phyloP scores from a whole-genome alignment of 1,284 basidiomycete genomes.

The Mycosarcoma mackinlayi region DNA sequence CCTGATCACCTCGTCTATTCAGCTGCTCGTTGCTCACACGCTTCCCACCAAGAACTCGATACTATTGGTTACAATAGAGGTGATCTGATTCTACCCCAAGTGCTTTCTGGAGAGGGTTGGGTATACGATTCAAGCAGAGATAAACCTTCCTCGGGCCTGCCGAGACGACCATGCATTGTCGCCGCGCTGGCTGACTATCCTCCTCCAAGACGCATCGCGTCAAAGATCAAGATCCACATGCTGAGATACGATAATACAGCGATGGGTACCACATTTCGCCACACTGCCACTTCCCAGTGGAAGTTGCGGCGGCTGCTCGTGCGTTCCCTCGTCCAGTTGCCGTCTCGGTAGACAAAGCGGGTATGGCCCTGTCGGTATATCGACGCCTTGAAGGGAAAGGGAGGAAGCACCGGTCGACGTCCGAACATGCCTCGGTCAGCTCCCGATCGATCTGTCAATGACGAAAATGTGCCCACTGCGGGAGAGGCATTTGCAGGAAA shows the following conservation, averaged over 20 bases:
- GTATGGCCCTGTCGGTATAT: constrained; percentile 20
- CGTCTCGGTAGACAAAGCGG: constrained; percentile 16
- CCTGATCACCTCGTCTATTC: too few relatives aligned
- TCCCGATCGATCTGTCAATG: background rate
- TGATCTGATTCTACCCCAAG: too few relatives aligned
- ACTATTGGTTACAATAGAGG: too few relatives aligned
- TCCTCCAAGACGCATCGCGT: constrained; percentile 35
- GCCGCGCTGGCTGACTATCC: background rate
- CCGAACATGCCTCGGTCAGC: background rate
- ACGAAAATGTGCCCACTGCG: background rate
- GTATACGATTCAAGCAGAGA: too few relatives aligned
- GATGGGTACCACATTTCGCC: constrained; percentile 64
- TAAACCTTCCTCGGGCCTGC: too few relatives aligned
- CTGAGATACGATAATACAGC: constrained; percentile 59
- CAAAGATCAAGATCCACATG: constrained; percentile 59
- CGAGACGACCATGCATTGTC: too few relatives aligned
- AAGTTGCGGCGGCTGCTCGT: constrained; percentile 57
- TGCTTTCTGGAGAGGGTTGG: too few relatives aligned
- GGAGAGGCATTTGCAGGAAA: background rate
- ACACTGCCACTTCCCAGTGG: constrained; percentile 67
- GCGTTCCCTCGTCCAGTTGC: constrained; percentile 23
- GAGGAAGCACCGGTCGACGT: constrained; percentile 16
- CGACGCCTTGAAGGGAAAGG: constrained; percentile 17
- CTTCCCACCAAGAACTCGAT: too few relatives aligned
- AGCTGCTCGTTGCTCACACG: too few relatives aligned